Percentiles rank a stretch among this genome's conserved stretches.
Conservation (phyloP, 2,329 filamentous ascomycete species). For the Ophiosphaerella narmari region DNA sequence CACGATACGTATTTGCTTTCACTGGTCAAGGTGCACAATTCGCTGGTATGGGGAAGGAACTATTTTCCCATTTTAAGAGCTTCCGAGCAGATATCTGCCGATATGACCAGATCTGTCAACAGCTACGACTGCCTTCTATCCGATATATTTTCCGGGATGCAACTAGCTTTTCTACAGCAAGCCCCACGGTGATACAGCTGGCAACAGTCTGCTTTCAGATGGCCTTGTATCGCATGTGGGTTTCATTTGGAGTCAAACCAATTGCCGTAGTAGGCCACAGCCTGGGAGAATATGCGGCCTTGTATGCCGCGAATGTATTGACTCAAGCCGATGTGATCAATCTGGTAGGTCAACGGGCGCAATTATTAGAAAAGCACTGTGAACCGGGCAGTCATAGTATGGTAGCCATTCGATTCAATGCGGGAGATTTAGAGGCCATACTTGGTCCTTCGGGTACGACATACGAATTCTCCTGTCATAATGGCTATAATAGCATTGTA, state of each 20-base stretch:
- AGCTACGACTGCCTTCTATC: constrained; percentile 30
- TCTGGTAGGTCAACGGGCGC: constrained; percentile 43
- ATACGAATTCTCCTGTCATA: constrained; percentile 32
- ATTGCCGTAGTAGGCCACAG: constrained; percentile 27
- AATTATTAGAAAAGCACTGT: constrained; percentile 26
- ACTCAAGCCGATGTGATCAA: constrained; percentile 39
- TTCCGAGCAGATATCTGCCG: constrained; percentile 25
- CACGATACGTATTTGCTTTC: constrained; percentile 27
- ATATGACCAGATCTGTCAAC: constrained; percentile 28
- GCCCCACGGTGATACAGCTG: constrained; percentile 40
- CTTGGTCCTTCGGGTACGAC: neutral
- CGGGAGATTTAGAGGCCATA: constrained; percentile 6
- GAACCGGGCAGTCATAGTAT: constrained; percentile 34
- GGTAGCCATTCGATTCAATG: constrained; percentile 24
- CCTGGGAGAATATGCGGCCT: constrained; percentile 49
- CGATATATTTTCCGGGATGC: neutral
- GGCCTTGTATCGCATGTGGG: constrained; percentile 16
- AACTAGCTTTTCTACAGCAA: neutral
- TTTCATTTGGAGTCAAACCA: constrained; percentile 13
- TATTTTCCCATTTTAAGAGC: constrained; percentile 9
- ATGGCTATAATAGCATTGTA: constrained; percentile 33
- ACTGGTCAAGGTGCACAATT: constrained; percentile 44
- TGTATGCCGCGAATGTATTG: constrained; percentile 43
- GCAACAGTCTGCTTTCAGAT: constrained; percentile 50
- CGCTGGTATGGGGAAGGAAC: constrained; percentile 9